phyloP scores from a whole-genome alignment of 805 yeast genomes.

The Candida dendrica region DNA sequence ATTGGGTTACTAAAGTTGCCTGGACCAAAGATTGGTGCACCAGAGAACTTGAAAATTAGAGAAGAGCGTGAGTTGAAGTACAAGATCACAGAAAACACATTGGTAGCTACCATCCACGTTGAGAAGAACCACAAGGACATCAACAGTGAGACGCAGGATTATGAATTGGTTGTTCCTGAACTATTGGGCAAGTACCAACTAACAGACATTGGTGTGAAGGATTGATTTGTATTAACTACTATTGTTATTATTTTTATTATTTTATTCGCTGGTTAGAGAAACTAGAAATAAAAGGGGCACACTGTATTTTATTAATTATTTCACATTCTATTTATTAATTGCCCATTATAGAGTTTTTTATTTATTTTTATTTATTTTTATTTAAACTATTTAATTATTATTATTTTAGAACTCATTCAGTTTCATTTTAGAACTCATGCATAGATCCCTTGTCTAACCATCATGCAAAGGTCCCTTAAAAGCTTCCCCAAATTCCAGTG shows the following conservation, averaged over 20 bases:
- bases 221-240: not conserved
- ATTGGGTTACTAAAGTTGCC: slow-evolving; percentile 31
- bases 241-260: not conserved
- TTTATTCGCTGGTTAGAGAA: too few species aligned
- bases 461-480: too few species aligned
- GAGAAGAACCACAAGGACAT: slow-evolving; percentile 50
- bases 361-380: too few species aligned
- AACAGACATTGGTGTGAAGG: slow-evolving; percentile 14
- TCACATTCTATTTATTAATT: too few species aligned
- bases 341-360: too few species aligned
- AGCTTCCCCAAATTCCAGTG: too few species aligned
- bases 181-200: slow-evolving; percentile 21
- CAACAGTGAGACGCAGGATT: slow-evolving; percentile 50
- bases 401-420: too few species aligned
- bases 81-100: slow-evolving; percentile 47
- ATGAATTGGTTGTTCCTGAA: slow-evolving; percentile 67
- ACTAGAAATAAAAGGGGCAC: too few species aligned
- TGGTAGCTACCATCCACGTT: slow-evolving; percentile 67
- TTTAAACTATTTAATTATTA: too few species aligned
- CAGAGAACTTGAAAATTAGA: slow-evolving; percentile 7
- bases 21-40: slow-evolving; percentile 26
- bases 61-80: slow-evolving; percentile 37
- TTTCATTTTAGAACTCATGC: too few species aligned
- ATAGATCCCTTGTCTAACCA: too few species aligned
- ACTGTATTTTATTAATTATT: too few species aligned